Percentiles rank a stretch among this genome's conserved stretches.
Conservation (phyloP, 768 basidiomycete species). For the Mycena rebaudengoi region DNA sequence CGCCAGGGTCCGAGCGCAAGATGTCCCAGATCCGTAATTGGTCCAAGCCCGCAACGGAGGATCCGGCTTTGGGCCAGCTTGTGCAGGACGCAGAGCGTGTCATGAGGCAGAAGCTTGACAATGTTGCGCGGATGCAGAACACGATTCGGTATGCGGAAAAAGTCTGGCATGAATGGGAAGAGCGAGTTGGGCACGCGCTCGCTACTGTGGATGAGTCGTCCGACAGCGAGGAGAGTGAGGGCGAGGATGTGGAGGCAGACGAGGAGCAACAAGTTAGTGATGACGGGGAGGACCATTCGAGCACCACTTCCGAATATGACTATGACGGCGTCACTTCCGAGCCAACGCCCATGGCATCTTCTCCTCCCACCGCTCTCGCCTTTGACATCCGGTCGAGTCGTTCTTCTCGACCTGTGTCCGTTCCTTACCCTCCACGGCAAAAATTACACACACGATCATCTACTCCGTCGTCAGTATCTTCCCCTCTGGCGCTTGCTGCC, state of each 20-base stretch:
- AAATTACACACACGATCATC: slow-evolving; percentile 81
- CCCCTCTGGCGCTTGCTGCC: slow-evolving; percentile 84
- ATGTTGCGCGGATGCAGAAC: slow-evolving; percentile 94
- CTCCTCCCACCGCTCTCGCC: slow-evolving; percentile 41
- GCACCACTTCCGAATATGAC: slow-evolving; percentile 72
- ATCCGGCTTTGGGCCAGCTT: slow-evolving; percentile 83
- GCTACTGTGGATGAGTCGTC: slow-evolving; percentile 58
- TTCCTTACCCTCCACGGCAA: slow-evolving; percentile 45
- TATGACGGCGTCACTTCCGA: slow-evolving; percentile 59
- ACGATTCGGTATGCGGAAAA: slow-evolving; percentile 97
- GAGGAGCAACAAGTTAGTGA: slow-evolving; percentile 51
- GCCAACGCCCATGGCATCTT: slow-evolving; percentile 75
- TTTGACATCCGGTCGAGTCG: slow-evolving; percentile 36
- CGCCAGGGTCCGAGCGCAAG: slow-evolving; percentile 88
- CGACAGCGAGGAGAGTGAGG: slow-evolving; percentile 43
- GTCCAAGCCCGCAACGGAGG: slow-evolving; percentile 87
- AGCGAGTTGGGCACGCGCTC: slow-evolving; percentile 77
- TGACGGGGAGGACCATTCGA: slow-evolving; percentile 59
- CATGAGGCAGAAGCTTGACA: slow-evolving; percentile 93
- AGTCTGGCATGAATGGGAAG: slow-evolving; percentile 97
- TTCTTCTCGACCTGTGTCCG: slow-evolving; percentile 29
- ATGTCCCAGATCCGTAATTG: slow-evolving; percentile 86
- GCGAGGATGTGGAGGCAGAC: slow-evolving; percentile 59
- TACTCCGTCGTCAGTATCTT: slow-evolving; percentile 89
- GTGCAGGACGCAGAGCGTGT: slow-evolving; percentile 89